Conservation (phyloP, 1,139 yeast species). For the Yarrowia galli region DNA sequence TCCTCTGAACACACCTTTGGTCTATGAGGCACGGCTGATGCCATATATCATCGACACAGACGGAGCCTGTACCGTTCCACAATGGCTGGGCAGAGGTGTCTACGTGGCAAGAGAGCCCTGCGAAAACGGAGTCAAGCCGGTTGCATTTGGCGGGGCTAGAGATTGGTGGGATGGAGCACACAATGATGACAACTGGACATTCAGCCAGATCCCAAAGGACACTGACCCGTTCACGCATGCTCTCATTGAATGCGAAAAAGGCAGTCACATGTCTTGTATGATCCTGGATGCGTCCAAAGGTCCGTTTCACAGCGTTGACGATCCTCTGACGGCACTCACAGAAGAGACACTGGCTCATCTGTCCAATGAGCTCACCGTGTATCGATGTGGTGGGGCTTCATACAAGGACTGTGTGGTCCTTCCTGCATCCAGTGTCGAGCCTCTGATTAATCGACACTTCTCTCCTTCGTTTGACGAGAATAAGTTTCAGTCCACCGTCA, state of each 20-base stretch:
- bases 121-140: not conserved
- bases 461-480: not conserved
- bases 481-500: not conserved
- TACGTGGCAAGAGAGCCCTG: not conserved
- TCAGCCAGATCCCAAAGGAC: not conserved
- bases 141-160: not conserved
- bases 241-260: not conserved
- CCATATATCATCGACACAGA: not conserved
- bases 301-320: not conserved
- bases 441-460: not conserved
- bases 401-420: slow-evolving; percentile 18
- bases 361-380: slow-evolving; percentile 10
- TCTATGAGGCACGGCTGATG: slow-evolving; percentile 7
- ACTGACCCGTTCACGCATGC: slow-evolving; percentile 12
- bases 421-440: not conserved
- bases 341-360: not conserved
- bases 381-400: slow-evolving; percentile 3
- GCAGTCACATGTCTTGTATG: slow-evolving; percentile 19
- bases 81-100: not conserved
- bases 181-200: not conserved
- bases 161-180: not conserved
- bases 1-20: not conserved
- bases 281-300: not conserved
- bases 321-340: slow-evolving; percentile 3
- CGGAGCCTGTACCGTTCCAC: not conserved